Base-by-base conservation (phyloP, 2,329 filamentous ascomycete genomes). In the Chaetomiaceae sp. region DNA sequence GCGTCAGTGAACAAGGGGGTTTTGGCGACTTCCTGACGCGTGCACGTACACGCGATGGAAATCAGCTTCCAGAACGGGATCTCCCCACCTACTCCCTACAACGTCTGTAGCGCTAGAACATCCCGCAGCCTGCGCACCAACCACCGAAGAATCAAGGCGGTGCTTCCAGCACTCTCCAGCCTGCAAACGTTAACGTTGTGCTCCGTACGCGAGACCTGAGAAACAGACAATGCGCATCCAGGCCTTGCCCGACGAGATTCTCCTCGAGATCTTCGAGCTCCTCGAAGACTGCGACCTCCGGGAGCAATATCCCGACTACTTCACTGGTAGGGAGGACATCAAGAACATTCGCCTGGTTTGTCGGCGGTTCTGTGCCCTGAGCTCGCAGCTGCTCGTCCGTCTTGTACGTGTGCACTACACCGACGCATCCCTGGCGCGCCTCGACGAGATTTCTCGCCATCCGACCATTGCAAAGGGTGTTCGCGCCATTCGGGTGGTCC, bases 381-480 rank as follows among this genome's bases (percentile, higher is more conserved):
- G 31, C 45, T 50, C 53, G 17, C 23, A 43, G 17, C 42, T 50
- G 7, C 45, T 52, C 16, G 21, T 55, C 19, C 53, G 49, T 5
- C 5, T 43, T 14, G 45, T 52, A 1, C 27, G 21, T 12, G 31
- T 55, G 19, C 4, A 16, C 10, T 20, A 50, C 17, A 31, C 25
- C 37, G 37, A 52, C 21, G 1, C 8, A 39, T 55, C 53, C 2
- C 50, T 56, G 31, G 17, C 16, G 7, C 54, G 44, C 16, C 16
- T 56, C 13, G 44, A 51, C 5, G 35, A 43, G 9, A 49, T 56
- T 9, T 53, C 54, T 23, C 50, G 48, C 41, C 50, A 56, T 44
- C 50, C 50, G 19, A 44, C 31, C 40, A 49, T 56, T 7, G 13
- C 50, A 6, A 53, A 54, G 31, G 50, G 54, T 5, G 51, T 56